These are phyloP conservation scores for Solanum peruvianum DNA, from an alignment of 257 asterid genomes.

Conservation along the genomic window DNA sequence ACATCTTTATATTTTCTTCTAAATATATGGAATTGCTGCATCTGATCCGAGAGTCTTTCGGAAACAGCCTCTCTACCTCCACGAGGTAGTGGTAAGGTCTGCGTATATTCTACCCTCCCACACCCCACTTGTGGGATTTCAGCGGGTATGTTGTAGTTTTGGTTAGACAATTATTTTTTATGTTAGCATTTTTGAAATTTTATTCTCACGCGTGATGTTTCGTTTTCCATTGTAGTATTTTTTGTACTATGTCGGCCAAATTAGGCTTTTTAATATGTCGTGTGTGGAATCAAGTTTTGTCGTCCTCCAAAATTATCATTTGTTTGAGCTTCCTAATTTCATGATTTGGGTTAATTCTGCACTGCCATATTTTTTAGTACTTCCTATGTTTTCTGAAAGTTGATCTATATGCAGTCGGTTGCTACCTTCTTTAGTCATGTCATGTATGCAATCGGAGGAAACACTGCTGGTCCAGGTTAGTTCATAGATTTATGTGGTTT, in stretches of 20 bases:
- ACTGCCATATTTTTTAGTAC: not conserved
- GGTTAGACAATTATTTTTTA: not conserved
- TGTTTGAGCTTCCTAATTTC: not conserved
- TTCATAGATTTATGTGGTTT: not conserved
- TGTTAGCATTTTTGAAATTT: not conserved
- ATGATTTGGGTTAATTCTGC: not conserved
- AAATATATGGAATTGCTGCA: not conserved
- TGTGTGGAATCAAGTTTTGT: not conserved
- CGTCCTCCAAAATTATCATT: not conserved
- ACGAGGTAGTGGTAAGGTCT: not conserved
- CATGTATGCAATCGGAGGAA: constrained; percentile 94
- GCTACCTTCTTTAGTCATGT: constrained; percentile 92
- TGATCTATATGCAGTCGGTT: constrained; percentile 48
- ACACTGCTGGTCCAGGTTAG: constrained; percentile 97
- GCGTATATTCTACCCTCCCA: not conserved
- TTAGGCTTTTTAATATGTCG: not conserved
- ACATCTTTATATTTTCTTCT: not conserved
- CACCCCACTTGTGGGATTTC: not conserved
- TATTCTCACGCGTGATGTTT: not conserved
- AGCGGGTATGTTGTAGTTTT: not conserved
- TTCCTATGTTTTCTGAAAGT: not conserved
- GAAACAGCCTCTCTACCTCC: not conserved
- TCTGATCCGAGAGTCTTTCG: not conserved
- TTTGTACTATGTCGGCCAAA: not conserved
- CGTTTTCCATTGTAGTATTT: not conserved